Conservation (phyloP, 306 rosid genomes). For the Cucurbita pepo region DNA sequence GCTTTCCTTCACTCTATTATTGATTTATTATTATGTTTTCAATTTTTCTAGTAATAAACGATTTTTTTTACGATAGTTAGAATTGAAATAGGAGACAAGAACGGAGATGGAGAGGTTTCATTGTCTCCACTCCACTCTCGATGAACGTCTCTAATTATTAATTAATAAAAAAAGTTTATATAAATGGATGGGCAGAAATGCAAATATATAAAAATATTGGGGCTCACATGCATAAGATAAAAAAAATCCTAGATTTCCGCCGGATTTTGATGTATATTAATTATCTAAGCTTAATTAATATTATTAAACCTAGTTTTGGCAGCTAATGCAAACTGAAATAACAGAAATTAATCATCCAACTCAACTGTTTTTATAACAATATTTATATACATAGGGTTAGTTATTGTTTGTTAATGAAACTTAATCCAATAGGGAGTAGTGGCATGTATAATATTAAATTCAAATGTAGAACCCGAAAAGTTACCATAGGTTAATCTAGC, state of each 20-base stretch:
- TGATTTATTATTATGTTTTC: too few relatives aligned
- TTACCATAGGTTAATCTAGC: not conserved
- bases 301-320: not conserved
- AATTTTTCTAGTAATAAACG: too few relatives aligned
- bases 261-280: constrained; percentile 17
- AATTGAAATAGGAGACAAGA: too few relatives aligned
- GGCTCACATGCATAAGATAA: constrained; percentile 18
- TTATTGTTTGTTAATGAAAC: not conserved
- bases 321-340: not conserved
- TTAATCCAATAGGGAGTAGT: not conserved
- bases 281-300: not conserved
- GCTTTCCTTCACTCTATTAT: too few relatives aligned
- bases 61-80: too few relatives aligned
- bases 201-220: constrained; percentile 9
- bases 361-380: not conserved
- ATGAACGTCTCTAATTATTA: too few relatives aligned
- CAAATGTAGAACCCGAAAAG: not conserved
- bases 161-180: not conserved
- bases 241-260: constrained; percentile 29
- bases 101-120: too few relatives aligned
- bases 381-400: not conserved
- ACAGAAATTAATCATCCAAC: not conserved
- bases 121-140: too few relatives aligned
- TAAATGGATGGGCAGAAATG: not conserved
- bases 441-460: not conserved